Base-by-base conservation (phyloP, 2,329 filamentous ascomycete species). In the Xylaria sp. region DNA sequence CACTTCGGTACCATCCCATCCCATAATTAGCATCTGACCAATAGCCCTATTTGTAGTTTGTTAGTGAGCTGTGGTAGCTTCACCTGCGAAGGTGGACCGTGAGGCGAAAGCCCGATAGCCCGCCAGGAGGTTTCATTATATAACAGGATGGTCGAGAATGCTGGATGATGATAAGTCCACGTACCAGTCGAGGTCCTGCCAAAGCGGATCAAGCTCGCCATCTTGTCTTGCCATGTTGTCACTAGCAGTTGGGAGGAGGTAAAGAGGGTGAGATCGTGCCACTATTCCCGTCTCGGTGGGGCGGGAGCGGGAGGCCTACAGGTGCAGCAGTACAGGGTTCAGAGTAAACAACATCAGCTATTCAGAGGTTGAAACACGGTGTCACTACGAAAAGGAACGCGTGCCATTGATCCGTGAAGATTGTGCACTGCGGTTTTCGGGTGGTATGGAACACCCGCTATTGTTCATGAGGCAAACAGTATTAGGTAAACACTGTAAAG, bases 1-100 rank as follows among this genome's bases (percentile, higher is more conserved):
- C 63, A 96, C 90, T 78, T 92, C 88, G 64, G 91, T 93, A 69
- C 93, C 93, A 84, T 96, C 92, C 85, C 93, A 97, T 79, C 92
- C 92, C 90, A 94, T 93, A 79, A 92, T 91, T 80, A 93, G 85
- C 83, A 90, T 87, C 84, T 93, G 91, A 69, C 92, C 91, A 83
- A 93, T 89, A 69, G 88, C 87, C 85, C 88, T 90, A 76, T 69
- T 67, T 73, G 73, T 78, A 71, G 81, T 77, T 56, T 79, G 78
- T 77, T 72, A 79, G 76, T 64, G 51, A 71, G 33, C 38, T 66
- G 46, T 53, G 48, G 44, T 31, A 23, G 64, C 40, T 42, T 42
- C 57, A 71, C 59, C 67, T 63, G 72, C 26, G 28, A 48, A 64
- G 17, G 54, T 59, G 51, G 61, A 20, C 59, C 65, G 46, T 40